Conservation (phyloP, 2,329 filamentous ascomycete genomes). For the Paraconiothyrium brasiliense region DNA sequence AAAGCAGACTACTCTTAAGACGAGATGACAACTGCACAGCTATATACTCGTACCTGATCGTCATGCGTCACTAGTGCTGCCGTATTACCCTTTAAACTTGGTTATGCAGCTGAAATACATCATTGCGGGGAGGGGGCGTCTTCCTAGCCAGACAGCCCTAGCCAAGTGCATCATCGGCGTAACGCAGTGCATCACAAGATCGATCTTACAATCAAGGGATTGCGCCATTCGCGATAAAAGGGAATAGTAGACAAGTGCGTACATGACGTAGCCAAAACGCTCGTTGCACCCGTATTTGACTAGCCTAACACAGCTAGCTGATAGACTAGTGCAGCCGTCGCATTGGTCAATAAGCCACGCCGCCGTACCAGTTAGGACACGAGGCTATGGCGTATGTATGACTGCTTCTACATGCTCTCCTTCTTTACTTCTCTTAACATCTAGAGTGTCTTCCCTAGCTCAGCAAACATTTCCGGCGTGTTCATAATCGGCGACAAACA, state of each 20-base stretch:
- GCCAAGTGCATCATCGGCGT: background rate
- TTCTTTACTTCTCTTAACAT: no score
- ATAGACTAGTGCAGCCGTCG: background rate
- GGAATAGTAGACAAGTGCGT: background rate
- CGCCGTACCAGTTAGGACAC: background rate
- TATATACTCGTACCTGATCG: constrained; percentile 5
- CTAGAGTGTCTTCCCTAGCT: no score
- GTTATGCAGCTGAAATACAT: constrained; percentile 4
- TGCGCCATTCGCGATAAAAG: background rate
- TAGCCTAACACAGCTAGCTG: background rate
- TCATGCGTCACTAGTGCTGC: background rate
- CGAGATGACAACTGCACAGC: background rate
- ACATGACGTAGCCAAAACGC: background rate
- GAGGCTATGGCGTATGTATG: no score
- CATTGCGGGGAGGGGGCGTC: constrained; percentile 5
- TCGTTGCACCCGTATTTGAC: background rate
- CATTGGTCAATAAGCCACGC: background rate
- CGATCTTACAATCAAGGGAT: background rate
- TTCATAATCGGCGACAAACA: no score
- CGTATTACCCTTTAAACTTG: background rate
- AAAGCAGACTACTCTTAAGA: background rate
- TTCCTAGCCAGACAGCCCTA: background rate
- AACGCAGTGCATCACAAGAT: background rate
- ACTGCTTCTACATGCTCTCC: no score
- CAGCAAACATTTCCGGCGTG: no score